These are phyloP conservation scores for Globisporangium radiosum DNA, from an alignment of 352 stramenopile species.

Conservation along the genomic window DNA sequence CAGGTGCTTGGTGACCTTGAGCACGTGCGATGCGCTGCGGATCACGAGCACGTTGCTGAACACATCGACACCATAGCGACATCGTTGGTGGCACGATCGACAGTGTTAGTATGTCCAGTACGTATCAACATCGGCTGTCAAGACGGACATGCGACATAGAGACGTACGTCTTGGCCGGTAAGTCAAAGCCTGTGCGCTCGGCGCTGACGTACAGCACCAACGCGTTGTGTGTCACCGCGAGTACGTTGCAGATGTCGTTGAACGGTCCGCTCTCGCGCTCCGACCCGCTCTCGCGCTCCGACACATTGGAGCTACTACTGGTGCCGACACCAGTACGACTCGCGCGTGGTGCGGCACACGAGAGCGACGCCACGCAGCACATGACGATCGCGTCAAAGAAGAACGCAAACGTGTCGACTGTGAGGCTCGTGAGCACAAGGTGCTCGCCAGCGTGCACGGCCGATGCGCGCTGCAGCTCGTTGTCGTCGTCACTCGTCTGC, in stretches of 20 bases:
- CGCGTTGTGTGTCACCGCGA: slow-evolving; percentile 33
- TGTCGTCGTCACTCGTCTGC: slow-evolving; percentile 12
- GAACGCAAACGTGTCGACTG: slow-evolving; percentile 48
- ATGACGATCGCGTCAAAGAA: slow-evolving; percentile 53
- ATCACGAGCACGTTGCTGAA: slow-evolving; percentile 36
- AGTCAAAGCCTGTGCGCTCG: slow-evolving; percentile 42
- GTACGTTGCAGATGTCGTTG: slow-evolving; percentile 25
- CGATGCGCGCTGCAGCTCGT: slow-evolving; percentile 5
- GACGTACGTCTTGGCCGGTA: slow-evolving; percentile 38
- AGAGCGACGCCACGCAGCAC: slow-evolving; percentile 42
- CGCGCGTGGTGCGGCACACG: slow-evolving; percentile 27
- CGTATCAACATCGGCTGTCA: too few relatives aligned
- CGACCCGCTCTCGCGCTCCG: slow-evolving; percentile 2
- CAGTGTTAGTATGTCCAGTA: neutral
- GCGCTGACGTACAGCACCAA: slow-evolving; percentile 42
- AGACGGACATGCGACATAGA: neutral
- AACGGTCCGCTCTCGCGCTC: slow-evolving; percentile 24
- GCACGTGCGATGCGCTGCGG: slow-evolving; percentile 27
- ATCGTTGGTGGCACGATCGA: neutral
- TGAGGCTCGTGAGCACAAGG: slow-evolving; percentile 55
- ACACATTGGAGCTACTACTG: neutral
- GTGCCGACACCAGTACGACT: slow-evolving; percentile 3
- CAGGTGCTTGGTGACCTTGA: slow-evolving; percentile 23
- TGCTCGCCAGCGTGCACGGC: slow-evolving; percentile 47
- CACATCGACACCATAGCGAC: neutral